Conservation (phyloP, 345 rosid genomes). For the Moringa oleifera region DNA sequence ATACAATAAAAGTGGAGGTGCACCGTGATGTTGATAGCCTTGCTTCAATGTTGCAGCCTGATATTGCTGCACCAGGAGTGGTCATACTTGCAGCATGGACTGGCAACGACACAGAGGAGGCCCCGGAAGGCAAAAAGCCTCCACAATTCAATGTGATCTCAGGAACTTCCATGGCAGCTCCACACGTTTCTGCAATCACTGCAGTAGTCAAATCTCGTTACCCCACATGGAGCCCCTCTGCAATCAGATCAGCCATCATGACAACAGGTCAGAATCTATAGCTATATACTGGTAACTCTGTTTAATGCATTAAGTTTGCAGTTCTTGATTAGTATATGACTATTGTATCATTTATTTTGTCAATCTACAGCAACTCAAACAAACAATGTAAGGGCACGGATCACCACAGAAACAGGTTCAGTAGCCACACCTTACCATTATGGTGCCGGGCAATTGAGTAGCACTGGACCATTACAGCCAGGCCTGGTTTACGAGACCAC, state of each 20-base stretch:
- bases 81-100: constrained; percentile 75
- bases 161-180: constrained; percentile 88
- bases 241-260: constrained; percentile 75
- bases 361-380: constrained; percentile 46
- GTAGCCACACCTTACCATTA: constrained; percentile 57
- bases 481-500: constrained; percentile 66
- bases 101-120: constrained; percentile 35
- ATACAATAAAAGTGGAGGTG: constrained; percentile 11
- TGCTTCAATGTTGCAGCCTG: constrained; percentile 49
- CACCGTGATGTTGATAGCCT: constrained; percentile 31
- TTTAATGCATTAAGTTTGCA: not conserved
- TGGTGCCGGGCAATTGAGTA: constrained; percentile 67
- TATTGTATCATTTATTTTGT: not conserved
- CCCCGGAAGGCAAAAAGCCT: constrained; percentile 34
- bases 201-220: constrained; percentile 50
- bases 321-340: not conserved
- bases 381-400: constrained; percentile 44
- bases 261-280: constrained; percentile 50
- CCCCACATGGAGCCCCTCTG: constrained; percentile 62
- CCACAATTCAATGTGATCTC: constrained; percentile 48
- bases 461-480: constrained; percentile 45
- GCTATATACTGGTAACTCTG: not conserved
- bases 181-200: constrained; percentile 68
- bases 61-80: constrained; percentile 80
- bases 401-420: constrained; percentile 52